Evolutionary conservation across 345 rosid species (phyloP).

Genomic region (Geranium brycei): DNA sequence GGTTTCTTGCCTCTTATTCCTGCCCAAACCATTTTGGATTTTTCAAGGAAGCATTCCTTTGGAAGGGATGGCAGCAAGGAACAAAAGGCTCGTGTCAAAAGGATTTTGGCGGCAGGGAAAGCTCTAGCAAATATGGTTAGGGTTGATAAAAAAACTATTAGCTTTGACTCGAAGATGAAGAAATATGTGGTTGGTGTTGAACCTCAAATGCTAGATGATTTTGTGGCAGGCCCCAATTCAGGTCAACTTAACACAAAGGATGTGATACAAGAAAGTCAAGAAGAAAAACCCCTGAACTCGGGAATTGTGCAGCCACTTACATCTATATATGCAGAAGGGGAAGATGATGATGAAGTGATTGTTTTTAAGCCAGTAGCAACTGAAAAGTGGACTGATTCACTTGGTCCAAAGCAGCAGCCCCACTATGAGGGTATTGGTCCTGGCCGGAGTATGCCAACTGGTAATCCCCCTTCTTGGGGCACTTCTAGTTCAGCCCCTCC

Average conservation of each 20-base stretch:
- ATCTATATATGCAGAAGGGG: conserved; percentile 38
- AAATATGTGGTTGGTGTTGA: conserved; percentile 63
- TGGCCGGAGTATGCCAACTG: conserved; percentile 22
- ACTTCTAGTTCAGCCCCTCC: conserved; percentile 25
- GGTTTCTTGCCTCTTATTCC: conserved; percentile 83
- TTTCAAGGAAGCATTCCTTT: conserved; percentile 59
- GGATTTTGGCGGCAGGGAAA: conserved; percentile 85
- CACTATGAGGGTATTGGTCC: conserved; percentile 36
- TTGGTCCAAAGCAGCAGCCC: conserved; percentile 24
- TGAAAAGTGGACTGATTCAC: conserved; percentile 42
- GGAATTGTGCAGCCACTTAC: conserved; percentile 23
- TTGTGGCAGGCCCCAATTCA: conserved; percentile 16
- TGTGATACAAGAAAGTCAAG: conserved; percentile 22
- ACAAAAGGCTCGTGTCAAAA: conserved; percentile 49
- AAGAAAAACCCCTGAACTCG: conserved; percentile 17
- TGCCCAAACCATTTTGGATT: conserved; percentile 75
- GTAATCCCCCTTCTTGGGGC: conserved; percentile 28
- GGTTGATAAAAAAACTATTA: conserved; percentile 46
- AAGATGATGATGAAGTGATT: conserved; percentile 88
- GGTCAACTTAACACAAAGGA: conserved; percentile 18
- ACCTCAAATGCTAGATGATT: conserved; percentile 28
- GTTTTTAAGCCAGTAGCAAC: conserved; percentile 68
- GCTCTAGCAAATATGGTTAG: conserved; percentile 44
- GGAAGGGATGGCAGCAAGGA: conserved; percentile 56
- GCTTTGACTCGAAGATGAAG: conserved; percentile 58